Evolutionary conservation across 2,329 filamentous ascomycete species (phyloP).

Genomic region (Cordyceps javanica): DNA sequence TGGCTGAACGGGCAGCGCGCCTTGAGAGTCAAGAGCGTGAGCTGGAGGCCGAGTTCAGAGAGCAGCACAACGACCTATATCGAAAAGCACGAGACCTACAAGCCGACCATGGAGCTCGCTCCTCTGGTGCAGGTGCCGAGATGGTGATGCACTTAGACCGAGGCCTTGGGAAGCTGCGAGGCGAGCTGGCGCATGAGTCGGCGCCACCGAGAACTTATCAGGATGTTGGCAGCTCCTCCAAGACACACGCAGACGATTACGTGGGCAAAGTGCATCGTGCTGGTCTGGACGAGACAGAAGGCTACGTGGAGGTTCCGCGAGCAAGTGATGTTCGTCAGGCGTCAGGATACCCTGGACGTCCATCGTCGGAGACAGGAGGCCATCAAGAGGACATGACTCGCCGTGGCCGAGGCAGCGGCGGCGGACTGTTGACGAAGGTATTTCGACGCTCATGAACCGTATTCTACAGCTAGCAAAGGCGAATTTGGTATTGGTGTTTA

Average conservation of each 20-base stretch:
- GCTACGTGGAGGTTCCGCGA: slow-evolving; percentile 29
- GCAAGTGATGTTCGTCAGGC: slow-evolving; percentile 19
- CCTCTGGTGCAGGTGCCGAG: slow-evolving; percentile 38
- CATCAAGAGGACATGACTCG: slow-evolving; percentile 13
- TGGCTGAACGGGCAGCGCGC: slow-evolving; percentile 33
- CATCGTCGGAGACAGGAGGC: slow-evolving; percentile 17
- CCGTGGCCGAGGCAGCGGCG: slow-evolving; percentile 22
- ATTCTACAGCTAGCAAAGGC: background rate
- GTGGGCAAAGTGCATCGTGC: slow-evolving; percentile 21
- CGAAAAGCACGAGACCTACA: slow-evolving; percentile 36
- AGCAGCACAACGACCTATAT: slow-evolving; percentile 39
- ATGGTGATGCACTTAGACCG: slow-evolving; percentile 44
- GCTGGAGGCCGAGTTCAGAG: slow-evolving; percentile 44
- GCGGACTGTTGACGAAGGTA: slow-evolving; percentile 30
- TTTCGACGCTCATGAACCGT: slow-evolving; percentile 22
- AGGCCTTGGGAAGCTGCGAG: slow-evolving; percentile 39
- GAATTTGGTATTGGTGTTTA: background rate
- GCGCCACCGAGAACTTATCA: background rate
- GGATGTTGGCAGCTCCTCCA: slow-evolving; percentile 21
- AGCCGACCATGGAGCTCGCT: slow-evolving; percentile 22
- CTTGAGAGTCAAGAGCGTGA: slow-evolving; percentile 40
- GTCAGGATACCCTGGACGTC: slow-evolving; percentile 13
- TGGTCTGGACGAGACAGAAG: slow-evolving; percentile 24
- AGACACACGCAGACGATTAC: slow-evolving; percentile 25
- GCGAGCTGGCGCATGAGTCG: slow-evolving; percentile 4